Evolutionary conservation across 2,329 filamentous ascomycete species (phyloP).

Genomic region (Colletotrichum cordylinicola): DNA sequence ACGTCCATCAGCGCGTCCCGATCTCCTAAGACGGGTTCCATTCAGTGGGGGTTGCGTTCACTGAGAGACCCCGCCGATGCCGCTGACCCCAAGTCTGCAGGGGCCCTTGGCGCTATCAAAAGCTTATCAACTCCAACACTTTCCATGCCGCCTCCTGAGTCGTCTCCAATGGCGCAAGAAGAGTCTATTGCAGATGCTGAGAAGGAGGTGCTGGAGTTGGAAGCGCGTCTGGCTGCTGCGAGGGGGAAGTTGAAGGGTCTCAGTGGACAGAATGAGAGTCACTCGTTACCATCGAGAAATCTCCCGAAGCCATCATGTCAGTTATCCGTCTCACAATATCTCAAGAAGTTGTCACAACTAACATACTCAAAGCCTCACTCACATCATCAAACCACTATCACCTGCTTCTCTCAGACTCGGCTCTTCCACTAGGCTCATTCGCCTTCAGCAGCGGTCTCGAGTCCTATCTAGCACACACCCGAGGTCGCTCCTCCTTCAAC

Average conservation of each 20-base stretch:
- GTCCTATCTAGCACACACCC: conserved; percentile 77
- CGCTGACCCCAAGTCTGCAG: conserved; percentile 7
- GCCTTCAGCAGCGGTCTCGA: conserved; percentile 85
- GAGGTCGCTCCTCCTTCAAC: conserved; percentile 56
- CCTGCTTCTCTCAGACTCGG: conserved; percentile 80
- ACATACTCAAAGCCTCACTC: neutral
- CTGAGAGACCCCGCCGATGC: neutral
- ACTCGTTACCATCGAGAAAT: neutral
- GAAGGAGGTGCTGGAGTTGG: conserved; percentile 65
- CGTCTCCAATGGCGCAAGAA: conserved; percentile 27
- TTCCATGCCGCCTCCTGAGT: neutral
- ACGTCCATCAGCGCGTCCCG: neutral
- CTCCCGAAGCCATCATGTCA: conserved; percentile 23
- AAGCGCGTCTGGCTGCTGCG: conserved; percentile 54
- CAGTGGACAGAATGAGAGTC: conserved; percentile 35
- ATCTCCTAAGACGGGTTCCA: neutral
- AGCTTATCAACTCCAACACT: conserved; percentile 17
- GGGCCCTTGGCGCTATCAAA: conserved; percentile 10
- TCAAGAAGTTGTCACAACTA: conserved; percentile 17
- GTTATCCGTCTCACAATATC: conserved; percentile 12
- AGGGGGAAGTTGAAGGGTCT: conserved; percentile 47
- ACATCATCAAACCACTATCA: conserved; percentile 63
- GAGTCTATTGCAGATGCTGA: conserved; percentile 35
- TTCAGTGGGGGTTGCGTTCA: neutral
- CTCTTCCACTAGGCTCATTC: conserved; percentile 84